These are phyloP conservation scores for Schizochytrium sp. DNA, from an alignment of 108 stramenopile species.

Conservation along the genomic window DNA sequence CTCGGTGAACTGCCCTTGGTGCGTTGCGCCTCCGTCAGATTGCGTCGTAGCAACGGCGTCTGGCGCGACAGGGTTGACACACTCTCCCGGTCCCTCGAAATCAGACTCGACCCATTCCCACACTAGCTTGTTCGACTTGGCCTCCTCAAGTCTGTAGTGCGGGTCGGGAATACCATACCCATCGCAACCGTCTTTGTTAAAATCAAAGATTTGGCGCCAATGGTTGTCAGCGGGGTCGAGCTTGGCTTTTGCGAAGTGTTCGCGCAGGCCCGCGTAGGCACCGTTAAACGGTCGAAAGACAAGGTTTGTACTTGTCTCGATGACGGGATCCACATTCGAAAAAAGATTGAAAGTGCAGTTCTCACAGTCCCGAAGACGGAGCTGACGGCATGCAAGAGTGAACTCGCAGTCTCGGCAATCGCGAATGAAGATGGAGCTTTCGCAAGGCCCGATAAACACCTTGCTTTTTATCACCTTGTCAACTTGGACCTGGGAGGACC, in stretches of 20 bases:
- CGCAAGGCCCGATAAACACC: constrained; percentile 63
- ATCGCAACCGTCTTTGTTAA: constrained; percentile 50
- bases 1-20: not conserved
- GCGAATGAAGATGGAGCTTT: constrained; percentile 57
- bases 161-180: constrained; percentile 2
- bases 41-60: not conserved
- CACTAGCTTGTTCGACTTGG: not conserved
- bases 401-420: constrained; percentile 64
- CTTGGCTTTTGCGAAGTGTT: constrained; percentile 38
- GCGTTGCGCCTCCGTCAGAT: not conserved
- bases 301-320: constrained; percentile 56
- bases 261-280: not conserved
- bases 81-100: not conserved
- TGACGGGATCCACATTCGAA: constrained; percentile 64
- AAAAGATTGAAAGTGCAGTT: constrained; percentile 61
- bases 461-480: constrained; percentile 52
- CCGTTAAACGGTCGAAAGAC: constrained; percentile 30
- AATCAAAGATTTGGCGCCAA: constrained; percentile 65
- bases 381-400: constrained; percentile 64
- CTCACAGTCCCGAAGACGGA: constrained; percentile 58
- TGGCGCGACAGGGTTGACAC: not conserved
- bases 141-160: not conserved
- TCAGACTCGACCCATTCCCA: not conserved
- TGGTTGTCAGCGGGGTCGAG: constrained; percentile 50
- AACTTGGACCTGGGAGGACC: constrained; percentile 59